phyloP scores from a whole-genome alignment of 768 basidiomycete genomes.

The Mycena polygramma region DNA sequence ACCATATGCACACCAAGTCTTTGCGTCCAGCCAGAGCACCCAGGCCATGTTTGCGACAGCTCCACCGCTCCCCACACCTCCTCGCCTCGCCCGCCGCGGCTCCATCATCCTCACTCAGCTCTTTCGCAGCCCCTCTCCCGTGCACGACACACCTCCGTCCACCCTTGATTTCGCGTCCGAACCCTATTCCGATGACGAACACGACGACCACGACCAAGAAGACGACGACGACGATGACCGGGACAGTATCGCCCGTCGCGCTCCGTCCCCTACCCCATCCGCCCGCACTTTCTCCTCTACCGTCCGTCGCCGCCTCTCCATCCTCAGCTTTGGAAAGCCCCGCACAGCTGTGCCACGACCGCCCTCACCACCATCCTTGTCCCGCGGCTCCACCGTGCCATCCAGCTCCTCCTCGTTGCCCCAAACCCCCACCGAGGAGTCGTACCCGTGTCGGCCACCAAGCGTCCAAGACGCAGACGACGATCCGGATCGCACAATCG shows the following conservation, averaged over 20 bases:
- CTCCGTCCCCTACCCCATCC: constrained; percentile 36
- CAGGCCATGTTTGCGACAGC: constrained; percentile 40
- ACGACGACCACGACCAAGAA: constrained; percentile 21
- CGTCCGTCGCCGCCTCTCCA: constrained; percentile 49
- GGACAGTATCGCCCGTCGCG: constrained; percentile 34
- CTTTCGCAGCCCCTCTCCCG: constrained; percentile 46
- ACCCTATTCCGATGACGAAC: constrained; percentile 40
- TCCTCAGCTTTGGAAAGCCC: constrained; percentile 50
- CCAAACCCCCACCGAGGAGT: constrained; percentile 50
- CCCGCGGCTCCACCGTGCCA: constrained; percentile 43
- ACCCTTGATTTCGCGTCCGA: constrained; percentile 47
- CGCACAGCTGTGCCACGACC: constrained; percentile 28
- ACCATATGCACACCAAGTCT: constrained; percentile 55
- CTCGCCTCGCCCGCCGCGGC: constrained; percentile 54
- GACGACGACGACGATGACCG: constrained; percentile 32
- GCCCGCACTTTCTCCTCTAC: constrained; percentile 40
- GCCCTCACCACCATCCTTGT: constrained; percentile 37
- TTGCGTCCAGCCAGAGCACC: constrained; percentile 46
- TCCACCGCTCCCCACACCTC: constrained; percentile 46
- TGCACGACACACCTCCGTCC: constrained; percentile 41
- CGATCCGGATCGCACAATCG: constrained; percentile 35
- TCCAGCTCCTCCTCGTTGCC: constrained; percentile 47
- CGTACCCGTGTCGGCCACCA: constrained; percentile 23
- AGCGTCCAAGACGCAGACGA: constrained; percentile 42
- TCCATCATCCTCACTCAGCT: constrained; percentile 55